These are phyloP conservation scores for Rachicladosporium sp. DNA, from an alignment of 2,329 filamentous ascomycete species.

Conservation along the genomic window DNA sequence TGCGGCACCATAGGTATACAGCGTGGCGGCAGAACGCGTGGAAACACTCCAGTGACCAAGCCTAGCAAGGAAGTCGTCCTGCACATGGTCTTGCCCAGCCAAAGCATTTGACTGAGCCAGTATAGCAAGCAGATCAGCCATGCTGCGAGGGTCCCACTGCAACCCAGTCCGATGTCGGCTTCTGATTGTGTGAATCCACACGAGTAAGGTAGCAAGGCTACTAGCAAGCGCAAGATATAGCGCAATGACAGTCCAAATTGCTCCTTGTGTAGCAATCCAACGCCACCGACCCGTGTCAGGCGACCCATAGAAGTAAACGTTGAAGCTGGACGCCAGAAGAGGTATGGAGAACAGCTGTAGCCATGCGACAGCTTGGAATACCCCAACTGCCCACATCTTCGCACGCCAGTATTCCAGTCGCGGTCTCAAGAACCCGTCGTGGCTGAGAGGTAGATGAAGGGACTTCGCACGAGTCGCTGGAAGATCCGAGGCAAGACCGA, in stretches of 20 bases:
- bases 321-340: constrained; percentile 65
- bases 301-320: constrained; percentile 49
- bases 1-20: constrained; percentile 67
- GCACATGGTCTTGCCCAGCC: constrained; percentile 24
- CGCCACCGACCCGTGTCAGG: constrained; percentile 51
- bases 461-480: constrained; percentile 49
- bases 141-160: constrained; percentile 70
- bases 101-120: constrained; percentile 71
- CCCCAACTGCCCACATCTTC: constrained; percentile 54
- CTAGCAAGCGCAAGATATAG: constrained; percentile 58
- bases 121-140: constrained; percentile 70
- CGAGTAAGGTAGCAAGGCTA: constrained; percentile 47
- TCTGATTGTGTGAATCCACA: constrained; percentile 54
- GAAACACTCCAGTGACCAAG: constrained; percentile 79
- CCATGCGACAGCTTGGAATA: constrained; percentile 60
- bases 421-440: constrained; percentile 56
- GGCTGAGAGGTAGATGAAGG: constrained; percentile 50
- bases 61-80: constrained; percentile 54
- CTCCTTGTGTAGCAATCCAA: constrained; percentile 67
- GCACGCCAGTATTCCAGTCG: constrained; percentile 45
- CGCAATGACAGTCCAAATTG: constrained; percentile 65
- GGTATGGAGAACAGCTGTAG: constrained; percentile 68
- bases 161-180: constrained; percentile 52
- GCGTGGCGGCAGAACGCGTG: constrained; percentile 51
- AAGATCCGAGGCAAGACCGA: constrained; percentile 57